Percentiles rank a stretch among this genome's conserved stretches.
phyloP scores from a whole-genome alignment of 106 monocot species.

The Platanthera zijinensis region DNA sequence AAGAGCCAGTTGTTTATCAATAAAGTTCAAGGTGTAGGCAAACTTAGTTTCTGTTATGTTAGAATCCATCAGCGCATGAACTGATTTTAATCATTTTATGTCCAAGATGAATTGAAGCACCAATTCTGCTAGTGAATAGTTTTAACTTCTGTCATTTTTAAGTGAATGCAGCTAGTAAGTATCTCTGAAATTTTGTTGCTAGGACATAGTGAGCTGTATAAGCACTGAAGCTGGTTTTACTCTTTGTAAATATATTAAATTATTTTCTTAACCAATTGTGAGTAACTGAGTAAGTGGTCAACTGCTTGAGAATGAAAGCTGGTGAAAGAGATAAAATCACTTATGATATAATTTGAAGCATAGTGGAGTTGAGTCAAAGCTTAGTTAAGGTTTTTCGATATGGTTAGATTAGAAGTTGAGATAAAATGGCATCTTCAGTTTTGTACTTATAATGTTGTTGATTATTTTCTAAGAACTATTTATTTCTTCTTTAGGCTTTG shows the following conservation, averaged over 20 bases:
- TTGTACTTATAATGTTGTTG: background rate
- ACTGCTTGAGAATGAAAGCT: background rate
- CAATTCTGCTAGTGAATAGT: no score
- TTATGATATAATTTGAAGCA: background rate
- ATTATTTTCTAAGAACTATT: background rate
- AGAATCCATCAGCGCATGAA: no score
- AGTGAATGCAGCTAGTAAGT: background rate
- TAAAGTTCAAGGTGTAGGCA: no score
- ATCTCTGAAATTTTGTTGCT: background rate
- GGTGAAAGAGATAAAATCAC: background rate
- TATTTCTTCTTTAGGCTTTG: conserved; percentile 48
- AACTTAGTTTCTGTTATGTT: no score
- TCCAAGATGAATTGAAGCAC: no score
- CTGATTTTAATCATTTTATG: no score
- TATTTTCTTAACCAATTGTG: background rate
- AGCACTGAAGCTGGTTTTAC: background rate
- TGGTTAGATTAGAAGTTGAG: background rate
- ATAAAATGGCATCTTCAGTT: background rate
- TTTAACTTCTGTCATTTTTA: background rate
- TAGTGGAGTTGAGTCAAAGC: background rate
- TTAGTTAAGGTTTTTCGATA: background rate
- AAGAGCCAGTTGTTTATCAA: no score
- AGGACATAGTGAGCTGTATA: background rate
- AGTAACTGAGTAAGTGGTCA: no score
- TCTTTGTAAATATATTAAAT: background rate